Conservation (phyloP, 75 land plant species). For the Pinus albicaulis region DNA sequence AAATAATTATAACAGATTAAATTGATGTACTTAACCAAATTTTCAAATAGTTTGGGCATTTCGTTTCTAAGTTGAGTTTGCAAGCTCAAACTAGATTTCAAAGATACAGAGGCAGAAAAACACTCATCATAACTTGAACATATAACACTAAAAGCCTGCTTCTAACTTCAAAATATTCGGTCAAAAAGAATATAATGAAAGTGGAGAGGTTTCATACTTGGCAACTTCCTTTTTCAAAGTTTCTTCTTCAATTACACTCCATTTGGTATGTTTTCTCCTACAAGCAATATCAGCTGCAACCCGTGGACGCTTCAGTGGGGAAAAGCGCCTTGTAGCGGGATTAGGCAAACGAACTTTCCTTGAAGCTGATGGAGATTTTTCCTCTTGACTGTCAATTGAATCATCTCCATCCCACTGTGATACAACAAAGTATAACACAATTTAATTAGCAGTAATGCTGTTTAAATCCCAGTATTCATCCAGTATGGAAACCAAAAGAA, state of each 20-base stretch:
- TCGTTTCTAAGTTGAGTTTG: too few species aligned
- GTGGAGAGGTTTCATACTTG: conserved; percentile 19
- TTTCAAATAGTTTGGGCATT: too few species aligned
- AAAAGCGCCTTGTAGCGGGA: conserved; percentile 3
- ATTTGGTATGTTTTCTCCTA: conserved; percentile 27
- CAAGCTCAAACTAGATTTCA: neutral
- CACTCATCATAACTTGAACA: neutral
- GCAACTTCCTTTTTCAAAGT: conserved; percentile 37
- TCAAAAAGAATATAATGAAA: neutral
- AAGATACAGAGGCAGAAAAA: neutral
- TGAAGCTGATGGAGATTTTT: conserved; percentile 9
- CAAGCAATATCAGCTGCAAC: neutral
- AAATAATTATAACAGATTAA: too few species aligned
- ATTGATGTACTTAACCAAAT: too few species aligned
- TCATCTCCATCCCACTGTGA: conserved; percentile 24
- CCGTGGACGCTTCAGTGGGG: neutral
- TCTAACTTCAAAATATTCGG: neutral
- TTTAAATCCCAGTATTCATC: neutral
- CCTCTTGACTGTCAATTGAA: conserved; percentile 14
- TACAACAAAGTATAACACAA: neutral
- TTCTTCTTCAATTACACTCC: conserved; percentile 44
- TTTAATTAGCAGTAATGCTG: neutral
- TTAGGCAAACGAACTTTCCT: conserved; percentile 13
- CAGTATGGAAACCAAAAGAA: neutral
- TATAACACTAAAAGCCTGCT: neutral